These are phyloP conservation scores for Fusarium lyarnte DNA, from an alignment of 2,329 filamentous ascomycete species.

Conservation along the genomic window DNA sequence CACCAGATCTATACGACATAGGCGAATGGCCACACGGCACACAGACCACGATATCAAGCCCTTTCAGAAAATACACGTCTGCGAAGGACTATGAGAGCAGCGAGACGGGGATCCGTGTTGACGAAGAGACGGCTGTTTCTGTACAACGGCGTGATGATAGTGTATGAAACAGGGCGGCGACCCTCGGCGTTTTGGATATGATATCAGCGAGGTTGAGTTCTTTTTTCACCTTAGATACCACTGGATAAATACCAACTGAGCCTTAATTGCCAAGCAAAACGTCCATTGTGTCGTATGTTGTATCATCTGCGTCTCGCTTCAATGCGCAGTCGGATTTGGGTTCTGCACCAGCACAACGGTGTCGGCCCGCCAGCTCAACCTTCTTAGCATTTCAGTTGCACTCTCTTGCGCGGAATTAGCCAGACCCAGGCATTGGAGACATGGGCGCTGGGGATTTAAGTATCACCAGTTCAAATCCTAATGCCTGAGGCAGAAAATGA, in stretches of 20 bases:
- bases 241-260: slow-evolving; percentile 2
- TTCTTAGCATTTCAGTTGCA: neutral
- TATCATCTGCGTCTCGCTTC: neutral
- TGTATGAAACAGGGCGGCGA: slow-evolving; percentile 26
- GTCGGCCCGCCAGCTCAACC: slow-evolving; percentile 4
- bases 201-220: neutral
- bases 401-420: neutral
- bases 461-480: neutral
- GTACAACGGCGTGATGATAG: slow-evolving; percentile 20
- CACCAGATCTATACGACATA: slow-evolving; percentile 21
- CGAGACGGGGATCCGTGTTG: slow-evolving; percentile 19
- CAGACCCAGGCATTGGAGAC: neutral
- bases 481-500: slow-evolving; percentile 14
- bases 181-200: slow-evolving; percentile 23
- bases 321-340: neutral
- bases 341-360: neutral
- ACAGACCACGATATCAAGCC: slow-evolving; percentile 27
- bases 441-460: neutral
- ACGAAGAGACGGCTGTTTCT: slow-evolving; percentile 24
- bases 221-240: slow-evolving; percentile 28
- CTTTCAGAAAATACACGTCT: slow-evolving; percentile 29
- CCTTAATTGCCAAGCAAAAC: neutral
- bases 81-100: slow-evolving; percentile 20
- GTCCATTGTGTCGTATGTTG: neutral
- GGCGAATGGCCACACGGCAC: slow-evolving; percentile 23